Evolutionary conservation across 495 filamentous ascomycete genomes (phyloP), one percentile per base, ranked within the genome.

Genomic region (Penicillium daleae): DNA sequence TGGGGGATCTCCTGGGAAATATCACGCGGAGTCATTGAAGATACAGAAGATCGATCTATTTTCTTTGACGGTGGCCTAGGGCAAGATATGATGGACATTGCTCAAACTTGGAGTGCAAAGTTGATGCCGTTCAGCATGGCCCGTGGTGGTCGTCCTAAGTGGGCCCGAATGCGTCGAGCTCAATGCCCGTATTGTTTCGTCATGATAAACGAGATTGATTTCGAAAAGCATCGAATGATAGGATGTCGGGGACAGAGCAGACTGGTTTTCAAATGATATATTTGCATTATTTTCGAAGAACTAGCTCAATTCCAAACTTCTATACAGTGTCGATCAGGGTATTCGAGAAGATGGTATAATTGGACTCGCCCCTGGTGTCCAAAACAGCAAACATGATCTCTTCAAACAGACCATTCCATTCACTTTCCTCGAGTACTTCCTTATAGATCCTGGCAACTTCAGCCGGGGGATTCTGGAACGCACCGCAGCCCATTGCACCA

Each of bases 401-500:
- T 19, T 77, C 66, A 61, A 70, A 77, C 60, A 76, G 56, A 0
- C 85, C 85, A 8, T 60, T 56, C 82, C 82, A 76, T 78, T 87
- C 76, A 24, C 68, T 65, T 62, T 87, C 86, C 32, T 61, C 37
- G 63, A 90, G 76, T 21, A 89, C 83, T 62, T 88, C 82, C 31
- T 66, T 60, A 78, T 86, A 92, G 32, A 83, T 85, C 39, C 77
- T 57, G 24, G 87, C 87, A n/a, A 91, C 82, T 66, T 86, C 86
- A 26, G 75, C 70, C 2, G 80, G 78, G 7, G 89, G 89, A 65
- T 90, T 88, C 6, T 62, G 65, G 71, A 87, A 90, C 5, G 82
- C 86, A 4, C 88, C 88, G 60, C 89, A 91, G 0, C 89, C 89
- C 73, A 90, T 76, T 0, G 89, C 88, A 0, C 89, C 88, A 1